A percentile compares a stretch with the other conserved stretches of the same genome.
Evolutionary conservation across 257 asterid genomes (phyloP).

Genomic region (Scutellaria minor): DNA sequence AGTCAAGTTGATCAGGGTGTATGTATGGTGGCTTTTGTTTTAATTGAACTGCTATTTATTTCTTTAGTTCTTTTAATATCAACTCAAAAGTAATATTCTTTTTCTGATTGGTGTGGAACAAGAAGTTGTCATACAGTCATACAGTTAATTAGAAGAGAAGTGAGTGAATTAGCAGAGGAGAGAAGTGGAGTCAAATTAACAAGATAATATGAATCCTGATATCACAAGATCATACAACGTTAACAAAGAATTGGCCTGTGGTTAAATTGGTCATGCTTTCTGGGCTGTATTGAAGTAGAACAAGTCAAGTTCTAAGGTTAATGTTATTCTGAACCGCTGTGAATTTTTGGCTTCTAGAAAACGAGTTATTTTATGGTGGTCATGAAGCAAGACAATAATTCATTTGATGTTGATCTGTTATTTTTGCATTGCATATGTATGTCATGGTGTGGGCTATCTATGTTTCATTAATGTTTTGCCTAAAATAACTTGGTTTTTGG

Average conservation of each 20-base stretch:
- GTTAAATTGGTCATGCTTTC: slow-evolving; percentile 1
- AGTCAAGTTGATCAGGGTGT: slow-evolving; percentile 38
- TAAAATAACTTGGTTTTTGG: slow-evolving; percentile 12
- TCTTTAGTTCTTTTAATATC: slow-evolving; percentile 5
- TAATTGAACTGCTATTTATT: background rate
- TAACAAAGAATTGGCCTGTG: slow-evolving; percentile 14
- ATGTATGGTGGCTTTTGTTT: slow-evolving; percentile 27
- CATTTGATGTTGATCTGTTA: background rate
- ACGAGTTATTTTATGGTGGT: background rate
- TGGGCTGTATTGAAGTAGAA: background rate
- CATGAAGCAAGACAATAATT: background rate
- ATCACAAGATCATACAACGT: background rate
- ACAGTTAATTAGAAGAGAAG: background rate
- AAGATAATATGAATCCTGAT: slow-evolving; percentile 4
- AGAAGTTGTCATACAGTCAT: background rate
- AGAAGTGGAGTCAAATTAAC: background rate
- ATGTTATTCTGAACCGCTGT: slow-evolving; percentile 3
- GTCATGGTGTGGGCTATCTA: background rate
- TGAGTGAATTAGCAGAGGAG: background rate
- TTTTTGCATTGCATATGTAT: background rate
- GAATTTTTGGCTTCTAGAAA: slow-evolving; percentile 12
- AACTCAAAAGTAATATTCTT: slow-evolving; percentile 19
- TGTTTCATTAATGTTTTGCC: slow-evolving; percentile 24
- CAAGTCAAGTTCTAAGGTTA: slow-evolving; percentile 4
- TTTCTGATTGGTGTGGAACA: background rate